Base-by-base conservation (phyloP, 306 rosid species). In the Prinsepia uniflora region DNA sequence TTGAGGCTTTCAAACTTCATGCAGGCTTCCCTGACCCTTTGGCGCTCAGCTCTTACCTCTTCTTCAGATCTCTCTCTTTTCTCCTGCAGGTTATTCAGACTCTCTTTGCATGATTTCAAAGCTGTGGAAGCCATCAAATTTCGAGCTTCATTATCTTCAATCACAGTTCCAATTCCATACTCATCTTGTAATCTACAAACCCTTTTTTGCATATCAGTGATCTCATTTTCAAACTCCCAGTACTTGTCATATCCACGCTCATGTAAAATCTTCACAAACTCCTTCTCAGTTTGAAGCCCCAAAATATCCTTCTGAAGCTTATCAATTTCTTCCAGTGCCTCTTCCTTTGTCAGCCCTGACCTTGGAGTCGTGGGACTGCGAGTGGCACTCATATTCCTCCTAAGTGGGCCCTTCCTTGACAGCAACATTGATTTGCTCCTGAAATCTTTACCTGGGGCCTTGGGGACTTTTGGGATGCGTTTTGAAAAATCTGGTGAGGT, bases 241-340 rank as follows among this genome's bases (percentile, higher is more conserved):
- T 85, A 84, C 73, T 83, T 89, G 13, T 82, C 84, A 53, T 86
- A 86, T 18, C 89, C 89, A 34, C 82, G 83, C 19, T 91, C 96
- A 20, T 84, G 89, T 79, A 84, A 70, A 79, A 92, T 82, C 83
- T 89, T 86, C 6, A 87, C 96, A 72, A 95, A 95, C 80, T 95
- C 99, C 84, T 89, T 87, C 78, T 91, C 97, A 0, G 99, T 95
- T 58, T 95, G 97, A 4, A 86, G 47, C 0, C 82, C 84, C 81
- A 91, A 75, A 44, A 86, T 91, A 34, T 87, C 97, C 78, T 95
- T 95, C 48, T 87, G 97, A 67, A 89, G 85, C 71, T 63, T 85
- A 74, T 89, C 91, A 6, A 95, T 76, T 78, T 89, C 91, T 40
- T 76, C 61, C 17, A 85, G 18, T 7, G 96, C 97, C 77, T 81